A percentile compares a stretch with the other conserved stretches of the same genome.
phyloP scores from a whole-genome alignment of 2,329 filamentous ascomycete species.

The Botryosphaeria agaves region DNA sequence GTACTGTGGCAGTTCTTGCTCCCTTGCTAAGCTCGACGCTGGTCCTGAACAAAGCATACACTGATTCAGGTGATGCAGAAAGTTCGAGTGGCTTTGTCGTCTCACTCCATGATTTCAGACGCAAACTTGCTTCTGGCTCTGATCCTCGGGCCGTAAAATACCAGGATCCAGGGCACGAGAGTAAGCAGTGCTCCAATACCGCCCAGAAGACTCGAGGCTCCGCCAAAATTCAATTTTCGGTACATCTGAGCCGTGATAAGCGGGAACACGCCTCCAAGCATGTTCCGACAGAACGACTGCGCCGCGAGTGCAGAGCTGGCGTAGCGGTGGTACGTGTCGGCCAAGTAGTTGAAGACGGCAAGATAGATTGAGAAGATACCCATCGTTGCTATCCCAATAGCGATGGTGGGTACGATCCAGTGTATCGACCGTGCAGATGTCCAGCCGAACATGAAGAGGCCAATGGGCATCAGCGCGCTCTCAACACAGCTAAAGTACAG shows the following conservation, averaged over 20 bases:
- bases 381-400: constrained; percentile 59
- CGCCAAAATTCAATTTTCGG: constrained; percentile 48
- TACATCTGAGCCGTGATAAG: constrained; percentile 62
- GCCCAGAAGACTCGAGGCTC: constrained; percentile 59
- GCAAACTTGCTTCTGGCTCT: constrained; percentile 63
- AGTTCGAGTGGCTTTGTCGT: no score
- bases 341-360: constrained; percentile 82
- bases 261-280: constrained; percentile 67
- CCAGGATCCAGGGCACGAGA: constrained; percentile 71
- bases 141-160: constrained; percentile 63
- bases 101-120: constrained; percentile 17
- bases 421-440: constrained; percentile 42
- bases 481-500: constrained; percentile 74
- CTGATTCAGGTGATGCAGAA: no score
- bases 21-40: no score
- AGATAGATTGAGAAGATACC: constrained; percentile 79
- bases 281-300: constrained; percentile 72
- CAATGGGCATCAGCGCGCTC: constrained; percentile 56
- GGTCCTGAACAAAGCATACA: no score
- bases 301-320: constrained; percentile 75
- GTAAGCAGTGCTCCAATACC: constrained; percentile 51
- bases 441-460: constrained; percentile 70
- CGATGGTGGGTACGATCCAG: constrained; percentile 57
- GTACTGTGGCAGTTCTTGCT: no score
- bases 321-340: constrained; percentile 73